A percentile compares a stretch with the other conserved stretches of the same genome.
Conservation (phyloP, 106 monocot genomes). For the Xerophyta viscosa region DNA sequence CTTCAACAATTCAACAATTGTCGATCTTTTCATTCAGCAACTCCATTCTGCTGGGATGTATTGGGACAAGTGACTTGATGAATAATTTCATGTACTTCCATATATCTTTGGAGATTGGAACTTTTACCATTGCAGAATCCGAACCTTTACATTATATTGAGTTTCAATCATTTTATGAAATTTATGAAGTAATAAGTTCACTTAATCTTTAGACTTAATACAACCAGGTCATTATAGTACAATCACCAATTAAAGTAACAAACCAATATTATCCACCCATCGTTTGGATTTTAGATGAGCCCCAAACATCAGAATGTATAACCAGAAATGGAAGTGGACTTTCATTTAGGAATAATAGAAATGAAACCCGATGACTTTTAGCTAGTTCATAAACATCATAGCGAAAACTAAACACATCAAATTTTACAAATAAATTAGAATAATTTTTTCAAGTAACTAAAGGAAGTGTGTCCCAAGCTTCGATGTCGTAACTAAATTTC, state of each 20-base stretch:
- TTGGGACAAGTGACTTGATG: background rate
- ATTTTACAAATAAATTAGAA: background rate
- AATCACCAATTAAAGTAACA: background rate
- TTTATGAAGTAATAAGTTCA: background rate
- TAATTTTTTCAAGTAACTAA: background rate
- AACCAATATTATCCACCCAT: background rate
- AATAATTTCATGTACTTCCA: background rate
- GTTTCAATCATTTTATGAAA: background rate
- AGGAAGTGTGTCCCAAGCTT: background rate
- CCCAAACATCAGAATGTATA: background rate
- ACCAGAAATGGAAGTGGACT: background rate
- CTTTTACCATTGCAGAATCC: background rate
- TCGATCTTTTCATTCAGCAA: background rate
- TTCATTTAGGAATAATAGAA: background rate
- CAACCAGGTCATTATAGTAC: background rate
- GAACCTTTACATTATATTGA: background rate
- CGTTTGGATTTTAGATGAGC: background rate
- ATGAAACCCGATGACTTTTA: background rate
- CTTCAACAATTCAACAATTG: background rate
- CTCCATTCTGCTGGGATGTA: constrained; percentile 3
- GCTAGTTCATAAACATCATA: background rate
- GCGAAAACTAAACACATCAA: background rate
- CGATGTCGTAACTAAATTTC: background rate
- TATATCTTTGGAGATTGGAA: background rate
- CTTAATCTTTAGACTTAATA: background rate